phyloP scores from a whole-genome alignment of 2,329 filamentous ascomycete species.

The Ceratocystis huliohia region DNA sequence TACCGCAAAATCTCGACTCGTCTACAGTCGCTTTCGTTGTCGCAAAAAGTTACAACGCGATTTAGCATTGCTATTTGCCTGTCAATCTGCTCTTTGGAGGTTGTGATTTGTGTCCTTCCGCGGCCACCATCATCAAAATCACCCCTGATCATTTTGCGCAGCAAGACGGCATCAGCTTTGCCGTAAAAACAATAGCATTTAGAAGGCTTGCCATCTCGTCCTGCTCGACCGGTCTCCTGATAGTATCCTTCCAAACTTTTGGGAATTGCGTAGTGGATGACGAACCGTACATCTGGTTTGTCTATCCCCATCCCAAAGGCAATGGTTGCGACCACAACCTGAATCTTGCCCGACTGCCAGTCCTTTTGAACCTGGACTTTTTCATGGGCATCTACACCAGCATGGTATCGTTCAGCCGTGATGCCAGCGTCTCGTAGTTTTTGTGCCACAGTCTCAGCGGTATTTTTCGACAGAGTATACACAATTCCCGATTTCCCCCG shows the following conservation, averaged over 20 bases:
- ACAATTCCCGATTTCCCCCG: constrained; percentile 70
- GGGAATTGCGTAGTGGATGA: constrained; percentile 83
- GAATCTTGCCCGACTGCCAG: constrained; percentile 69
- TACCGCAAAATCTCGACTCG: constrained; percentile 82
- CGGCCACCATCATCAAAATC: constrained; percentile 43
- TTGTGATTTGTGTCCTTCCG: neutral
- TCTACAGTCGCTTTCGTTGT: constrained; percentile 78
- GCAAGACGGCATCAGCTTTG: constrained; percentile 59
- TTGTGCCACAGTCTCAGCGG: constrained; percentile 66
- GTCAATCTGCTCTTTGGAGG: constrained; percentile 61
- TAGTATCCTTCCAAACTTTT: constrained; percentile 98
- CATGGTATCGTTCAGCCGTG: constrained; percentile 74
- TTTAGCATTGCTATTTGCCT: constrained; percentile 76
- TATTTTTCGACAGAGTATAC: constrained; percentile 77
- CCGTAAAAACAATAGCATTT: constrained; percentile 84
- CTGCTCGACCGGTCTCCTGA: constrained; percentile 91
- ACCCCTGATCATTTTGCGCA: constrained; percentile 73
- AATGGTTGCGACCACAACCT: constrained; percentile 94
- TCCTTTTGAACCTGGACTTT: constrained; percentile 60
- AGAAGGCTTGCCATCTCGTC: constrained; percentile 75
- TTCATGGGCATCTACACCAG: constrained; percentile 54
- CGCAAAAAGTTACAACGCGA: constrained; percentile 74
- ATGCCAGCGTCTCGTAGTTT: constrained; percentile 55
- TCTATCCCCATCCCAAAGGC: constrained; percentile 99
- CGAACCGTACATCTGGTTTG: constrained; percentile 90